Evolutionary conservation across 768 basidiomycete species (phyloP).

Genomic region (Leccinum boreale): DNA sequence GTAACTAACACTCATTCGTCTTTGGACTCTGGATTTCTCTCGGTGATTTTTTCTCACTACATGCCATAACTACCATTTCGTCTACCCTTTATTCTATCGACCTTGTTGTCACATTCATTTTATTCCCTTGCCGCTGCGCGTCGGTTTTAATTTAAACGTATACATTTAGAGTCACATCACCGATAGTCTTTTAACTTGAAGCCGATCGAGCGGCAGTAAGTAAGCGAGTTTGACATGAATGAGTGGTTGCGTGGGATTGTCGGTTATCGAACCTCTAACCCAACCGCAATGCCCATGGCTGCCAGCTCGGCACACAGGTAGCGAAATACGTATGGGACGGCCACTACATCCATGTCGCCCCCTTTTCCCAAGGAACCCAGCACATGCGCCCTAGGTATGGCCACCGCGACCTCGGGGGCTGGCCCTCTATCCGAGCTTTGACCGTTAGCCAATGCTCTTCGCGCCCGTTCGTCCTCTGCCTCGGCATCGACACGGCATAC

Average conservation of each 20-base stretch:
- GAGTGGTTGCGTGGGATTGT: not conserved
- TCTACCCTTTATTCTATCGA: slow-evolving; percentile 12
- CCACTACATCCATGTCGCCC: slow-evolving; percentile 90
- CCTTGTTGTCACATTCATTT: slow-evolving; percentile 11
- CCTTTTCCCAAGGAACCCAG: slow-evolving; percentile 59
- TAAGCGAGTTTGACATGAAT: not conserved
- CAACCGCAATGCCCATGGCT: slow-evolving; percentile 96
- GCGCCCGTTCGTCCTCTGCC: slow-evolving; percentile 57
- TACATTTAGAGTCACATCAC: slow-evolving; percentile 6
- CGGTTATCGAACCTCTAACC: slow-evolving; percentile 65
- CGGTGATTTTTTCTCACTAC: slow-evolving; percentile 3
- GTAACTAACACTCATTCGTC: not conserved
- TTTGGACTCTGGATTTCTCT: slow-evolving; percentile 8
- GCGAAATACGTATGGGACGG: slow-evolving; percentile 92
- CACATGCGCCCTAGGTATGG: slow-evolving; percentile 66
- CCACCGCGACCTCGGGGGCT: slow-evolving; percentile 55
- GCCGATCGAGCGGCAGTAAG: not conserved
- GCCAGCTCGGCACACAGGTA: slow-evolving; percentile 95
- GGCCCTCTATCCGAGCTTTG: slow-evolving; percentile 40
- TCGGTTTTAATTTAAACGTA: slow-evolving; percentile 15
- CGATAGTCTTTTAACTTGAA: not conserved
- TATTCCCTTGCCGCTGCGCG: slow-evolving; percentile 11
- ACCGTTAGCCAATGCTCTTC: slow-evolving; percentile 57
- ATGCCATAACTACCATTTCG: slow-evolving; percentile 13
- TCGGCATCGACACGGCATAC: slow-evolving; percentile 79